Conservation (phyloP, 441 rosid species). For the Brassica hybrid region DNA sequence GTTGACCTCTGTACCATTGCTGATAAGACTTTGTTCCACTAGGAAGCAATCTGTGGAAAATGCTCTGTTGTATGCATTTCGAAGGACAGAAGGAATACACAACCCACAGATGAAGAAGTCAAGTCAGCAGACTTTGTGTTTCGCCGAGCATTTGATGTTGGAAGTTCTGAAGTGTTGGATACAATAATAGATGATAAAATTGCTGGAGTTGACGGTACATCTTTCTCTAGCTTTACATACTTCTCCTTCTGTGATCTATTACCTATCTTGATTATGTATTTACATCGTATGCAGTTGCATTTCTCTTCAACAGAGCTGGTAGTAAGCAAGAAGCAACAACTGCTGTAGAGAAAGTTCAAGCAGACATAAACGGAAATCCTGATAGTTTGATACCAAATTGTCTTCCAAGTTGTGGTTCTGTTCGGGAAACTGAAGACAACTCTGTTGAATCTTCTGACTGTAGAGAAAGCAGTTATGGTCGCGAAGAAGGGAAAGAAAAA, state of each 20-base stretch:
- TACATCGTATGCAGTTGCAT: slow-evolving; percentile 60
- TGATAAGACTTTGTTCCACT: slow-evolving; percentile 34
- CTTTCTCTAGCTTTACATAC: slow-evolving; percentile 17
- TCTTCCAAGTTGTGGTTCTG: slow-evolving; percentile 27
- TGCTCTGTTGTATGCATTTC: slow-evolving; percentile 81
- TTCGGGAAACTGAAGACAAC: slow-evolving; percentile 31
- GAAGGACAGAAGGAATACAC: slow-evolving; percentile 69
- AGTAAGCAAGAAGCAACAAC: slow-evolving; percentile 48
- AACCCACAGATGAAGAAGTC: slow-evolving; percentile 60
- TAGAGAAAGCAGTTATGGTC: slow-evolving; percentile 28
- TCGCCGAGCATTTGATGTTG: slow-evolving; percentile 81
- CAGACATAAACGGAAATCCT: slow-evolving; percentile 11
- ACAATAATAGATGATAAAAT: slow-evolving; percentile 65
- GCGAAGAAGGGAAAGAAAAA: slow-evolving; percentile 32
- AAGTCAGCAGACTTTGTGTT: slow-evolving; percentile 65
- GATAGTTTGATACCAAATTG: slow-evolving; percentile 38
- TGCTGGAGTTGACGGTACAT: slow-evolving; percentile 67
- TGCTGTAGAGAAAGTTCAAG: slow-evolving; percentile 39
- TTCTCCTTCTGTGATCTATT: slow-evolving; percentile 15
- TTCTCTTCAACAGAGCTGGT: slow-evolving; percentile 56
- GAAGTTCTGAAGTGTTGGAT: slow-evolving; percentile 42
- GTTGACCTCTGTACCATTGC: background rate
- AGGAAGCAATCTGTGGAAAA: slow-evolving; percentile 91
- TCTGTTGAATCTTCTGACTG: slow-evolving; percentile 16
- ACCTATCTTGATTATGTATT: slow-evolving; percentile 33